A percentile compares a stretch with the other conserved stretches of the same genome.
Conservation (phyloP, 2,329 filamentous ascomycete genomes). For the Orbilia javanica region DNA sequence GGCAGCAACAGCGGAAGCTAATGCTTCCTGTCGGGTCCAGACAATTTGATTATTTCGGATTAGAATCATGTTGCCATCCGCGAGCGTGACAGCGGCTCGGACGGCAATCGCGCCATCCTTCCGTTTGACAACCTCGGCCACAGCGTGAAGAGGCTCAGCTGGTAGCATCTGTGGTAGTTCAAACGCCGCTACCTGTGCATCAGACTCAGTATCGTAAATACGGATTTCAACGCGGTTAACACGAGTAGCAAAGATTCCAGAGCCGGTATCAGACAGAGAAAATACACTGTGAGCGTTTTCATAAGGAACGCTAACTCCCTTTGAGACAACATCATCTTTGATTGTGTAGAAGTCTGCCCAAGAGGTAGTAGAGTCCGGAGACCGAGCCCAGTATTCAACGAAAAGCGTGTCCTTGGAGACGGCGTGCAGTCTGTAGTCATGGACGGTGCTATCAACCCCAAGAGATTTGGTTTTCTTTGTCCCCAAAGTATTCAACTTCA, state of each 20-base stretch:
- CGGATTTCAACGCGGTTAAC: constrained; percentile 80
- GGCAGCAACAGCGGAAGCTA: constrained; percentile 83
- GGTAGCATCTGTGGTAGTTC: constrained; percentile 63
- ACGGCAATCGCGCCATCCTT: constrained; percentile 77
- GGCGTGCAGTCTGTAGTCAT: constrained; percentile 51
- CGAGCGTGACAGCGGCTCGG: constrained; percentile 76
- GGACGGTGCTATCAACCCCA: constrained; percentile 23
- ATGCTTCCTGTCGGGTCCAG: constrained; percentile 85
- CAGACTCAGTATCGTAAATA: constrained; percentile 58
- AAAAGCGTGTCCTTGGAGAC: constrained; percentile 37
- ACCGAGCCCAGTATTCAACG: constrained; percentile 47
- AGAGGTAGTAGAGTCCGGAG: constrained; percentile 57
- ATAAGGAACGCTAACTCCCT: constrained; percentile 72
- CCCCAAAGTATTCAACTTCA: constrained; percentile 79
- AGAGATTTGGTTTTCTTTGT: constrained; percentile 66
- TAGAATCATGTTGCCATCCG: constrained; percentile 81
- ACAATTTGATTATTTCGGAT: constrained; percentile 82
- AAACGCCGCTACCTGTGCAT: constrained; percentile 33
- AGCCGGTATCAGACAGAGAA: constrained; percentile 79
- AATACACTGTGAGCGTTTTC: constrained; percentile 80
- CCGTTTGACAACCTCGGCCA: constrained; percentile 85
- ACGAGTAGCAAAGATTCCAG: constrained; percentile 85
- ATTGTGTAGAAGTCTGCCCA: constrained; percentile 90
- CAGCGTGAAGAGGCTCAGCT: constrained; percentile 73
- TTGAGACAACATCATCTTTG: constrained; percentile 76